Evolutionary conservation across 2,329 filamentous ascomycete species (phyloP).

Genomic region (Sphaerulina musiva): DNA sequence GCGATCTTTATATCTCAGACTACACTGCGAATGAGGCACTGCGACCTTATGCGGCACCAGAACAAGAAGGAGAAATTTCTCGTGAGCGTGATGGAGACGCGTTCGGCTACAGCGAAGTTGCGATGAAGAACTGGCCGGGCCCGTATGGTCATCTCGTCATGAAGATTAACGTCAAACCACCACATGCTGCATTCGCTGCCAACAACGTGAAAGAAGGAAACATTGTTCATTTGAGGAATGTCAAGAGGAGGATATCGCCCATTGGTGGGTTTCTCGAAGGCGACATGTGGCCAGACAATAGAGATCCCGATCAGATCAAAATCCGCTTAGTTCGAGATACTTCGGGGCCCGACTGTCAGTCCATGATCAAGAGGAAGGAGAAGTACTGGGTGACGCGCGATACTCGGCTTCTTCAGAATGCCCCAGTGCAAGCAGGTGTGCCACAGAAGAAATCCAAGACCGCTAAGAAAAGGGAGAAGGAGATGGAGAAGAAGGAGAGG

Average conservation of each 20-base stretch:
- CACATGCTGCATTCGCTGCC: conserved; percentile 56
- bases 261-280: conserved; percentile 55
- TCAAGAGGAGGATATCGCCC: conserved; percentile 57
- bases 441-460: conserved; percentile 14
- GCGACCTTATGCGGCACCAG: conserved; percentile 47
- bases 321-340: conserved; percentile 47
- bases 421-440: conserved; percentile 8
- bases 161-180: conserved; percentile 63
- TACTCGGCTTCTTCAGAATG: background rate
- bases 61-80: conserved; percentile 32
- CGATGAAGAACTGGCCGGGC: conserved; percentile 56
- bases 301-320: conserved; percentile 49
- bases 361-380: conserved; percentile 57
- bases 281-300: conserved; percentile 57
- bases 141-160: conserved; percentile 68
- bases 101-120: conserved; percentile 28
- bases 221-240: conserved; percentile 63
- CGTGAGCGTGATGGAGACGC: conserved; percentile 27
- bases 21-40: conserved; percentile 68
- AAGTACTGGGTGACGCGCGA: conserved; percentile 49
- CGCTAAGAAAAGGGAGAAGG: conserved; percentile 29
- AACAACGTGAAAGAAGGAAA: conserved; percentile 51
- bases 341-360: conserved; percentile 42
- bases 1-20: conserved; percentile 70
- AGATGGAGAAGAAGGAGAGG: conserved; percentile 18